Evolutionary conservation across 2,329 filamentous ascomycete genomes (phyloP), one percentile per base, ranked within the genome.

Genomic region (Fusarium tanahbumbuense): DNA sequence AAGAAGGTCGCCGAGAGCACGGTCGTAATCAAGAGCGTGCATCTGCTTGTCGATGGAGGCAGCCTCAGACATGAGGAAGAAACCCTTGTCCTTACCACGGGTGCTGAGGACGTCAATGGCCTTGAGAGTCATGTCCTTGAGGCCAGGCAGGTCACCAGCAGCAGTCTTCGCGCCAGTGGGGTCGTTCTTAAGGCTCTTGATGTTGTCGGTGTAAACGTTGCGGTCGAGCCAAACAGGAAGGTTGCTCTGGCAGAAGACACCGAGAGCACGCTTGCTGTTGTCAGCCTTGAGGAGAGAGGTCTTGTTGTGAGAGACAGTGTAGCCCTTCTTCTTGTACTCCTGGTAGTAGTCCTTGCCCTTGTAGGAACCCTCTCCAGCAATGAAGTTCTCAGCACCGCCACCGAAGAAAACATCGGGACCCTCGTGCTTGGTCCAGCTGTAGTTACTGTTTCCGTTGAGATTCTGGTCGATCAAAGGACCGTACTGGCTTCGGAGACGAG

Each of bases 41-140:
- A 97, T 96, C 85, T 93, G 91, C 85, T 97, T 97, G 82, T 96
- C 93, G 73, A 97, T 92, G 3, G 89, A 93, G 18, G 93, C 93
- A 27, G 91, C 93, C 80, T 97, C 93, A 15, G 90, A 89, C 93
- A 97, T 96, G 76, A 97, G 85, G 85, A 96, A 93, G 87, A 92
- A 97, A 8, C 93, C 93, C 64, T 92, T 86, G 61, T 91, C 86
- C 34, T 86, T 86, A 28, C 89, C 88, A 62, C 88, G 86, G 41
- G 84, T 84, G 78, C 91, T 82, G n/a, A 96, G 87, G 56, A 95
- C 89, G 63, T 95, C 92, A 52, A 96, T 87, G 25, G 93, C 93
- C 83, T 97, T 97, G 73, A 94, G 84, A 0, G 93, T 94, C 93
- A 97, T 97, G 46, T 96, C 92, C 81, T 93, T 95, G 53, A 96